These are phyloP conservation scores for Teunomyces kruisii DNA, from an alignment of 805 yeast genomes.

Conservation along the genomic window DNA sequence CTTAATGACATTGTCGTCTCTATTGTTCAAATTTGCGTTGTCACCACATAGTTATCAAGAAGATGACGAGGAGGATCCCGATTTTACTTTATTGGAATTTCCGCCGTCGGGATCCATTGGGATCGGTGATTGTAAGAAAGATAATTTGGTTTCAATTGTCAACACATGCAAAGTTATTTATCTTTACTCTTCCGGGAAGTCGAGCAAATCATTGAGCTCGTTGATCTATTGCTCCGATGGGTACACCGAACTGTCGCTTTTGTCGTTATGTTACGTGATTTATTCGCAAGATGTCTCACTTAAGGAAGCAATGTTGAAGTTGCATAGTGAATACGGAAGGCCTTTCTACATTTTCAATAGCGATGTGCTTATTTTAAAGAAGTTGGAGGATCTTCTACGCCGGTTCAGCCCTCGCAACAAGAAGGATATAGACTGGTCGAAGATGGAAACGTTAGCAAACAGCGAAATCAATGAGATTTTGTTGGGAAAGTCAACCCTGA, in stretches of 20 bases:
- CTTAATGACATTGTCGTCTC: slow-evolving; percentile 33
- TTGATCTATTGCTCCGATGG: slow-evolving; percentile 86
- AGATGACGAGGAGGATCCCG: slow-evolving; percentile 20
- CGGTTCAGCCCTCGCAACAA: slow-evolving; percentile 53
- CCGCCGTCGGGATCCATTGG: slow-evolving; percentile 87
- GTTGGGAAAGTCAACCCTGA: slow-evolving; percentile 17
- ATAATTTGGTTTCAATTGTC: slow-evolving; percentile 62
- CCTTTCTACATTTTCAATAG: slow-evolving; percentile 83
- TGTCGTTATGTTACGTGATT: slow-evolving; percentile 68
- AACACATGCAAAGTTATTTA: slow-evolving; percentile 70
- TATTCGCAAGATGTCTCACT: slow-evolving; percentile 61
- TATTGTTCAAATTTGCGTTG: slow-evolving; percentile 32
- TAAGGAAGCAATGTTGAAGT: slow-evolving; percentile 62
- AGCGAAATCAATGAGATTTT: slow-evolving; percentile 36
- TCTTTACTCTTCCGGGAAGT: slow-evolving; percentile 28
- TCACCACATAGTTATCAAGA: slow-evolving; percentile 19
- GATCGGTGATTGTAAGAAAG: slow-evolving; percentile 64
- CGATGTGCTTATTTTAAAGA: slow-evolving; percentile 66
- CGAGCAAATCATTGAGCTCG: slow-evolving; percentile 42
- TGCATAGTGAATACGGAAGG: slow-evolving; percentile 64
- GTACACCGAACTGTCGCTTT: slow-evolving; percentile 84
- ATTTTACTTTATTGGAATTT: slow-evolving; percentile 47
- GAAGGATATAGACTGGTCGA: slow-evolving; percentile 25
- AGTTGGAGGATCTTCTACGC: slow-evolving; percentile 61
- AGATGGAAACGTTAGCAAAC: slow-evolving; percentile 27